Percentiles rank a stretch among this genome's conserved stretches.
These are phyloP conservation scores for Populus davidiana DNA, from an alignment of 345 rosid genomes.

Conservation along the genomic window DNA sequence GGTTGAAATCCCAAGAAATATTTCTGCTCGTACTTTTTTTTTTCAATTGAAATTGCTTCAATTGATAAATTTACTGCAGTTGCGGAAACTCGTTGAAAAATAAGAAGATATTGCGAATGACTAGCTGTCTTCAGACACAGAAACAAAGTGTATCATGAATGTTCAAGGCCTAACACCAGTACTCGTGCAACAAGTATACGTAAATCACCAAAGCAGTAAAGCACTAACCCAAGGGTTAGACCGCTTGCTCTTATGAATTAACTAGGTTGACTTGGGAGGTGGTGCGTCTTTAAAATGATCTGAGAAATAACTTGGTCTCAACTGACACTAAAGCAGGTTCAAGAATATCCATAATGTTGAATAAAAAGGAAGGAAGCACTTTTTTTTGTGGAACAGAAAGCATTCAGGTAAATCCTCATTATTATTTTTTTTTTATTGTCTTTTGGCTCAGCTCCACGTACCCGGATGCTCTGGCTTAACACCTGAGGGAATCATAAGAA, in stretches of 20 bases:
- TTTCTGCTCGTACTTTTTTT: neutral
- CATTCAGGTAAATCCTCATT: neutral
- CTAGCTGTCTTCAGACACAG: no score
- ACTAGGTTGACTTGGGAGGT: no score
- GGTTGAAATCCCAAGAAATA: neutral
- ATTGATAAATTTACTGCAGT: neutral
- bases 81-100: no score
- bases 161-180: neutral
- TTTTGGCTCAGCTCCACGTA: constrained; percentile 43
- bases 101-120: neutral
- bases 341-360: no score
- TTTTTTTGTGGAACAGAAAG: neutral
- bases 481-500: constrained; percentile 65
- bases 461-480: constrained; percentile 63
- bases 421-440: neutral
- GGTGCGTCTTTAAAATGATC: no score
- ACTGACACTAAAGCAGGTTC: no score
- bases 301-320: no score
- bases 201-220: neutral
- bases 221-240: neutral
- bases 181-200: neutral
- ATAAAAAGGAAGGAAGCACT: no score
- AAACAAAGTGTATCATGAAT: neutral
- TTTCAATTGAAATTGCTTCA: neutral
- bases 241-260: no score